phyloP scores from a whole-genome alignment of 2,329 filamentous ascomycete species.

The Amylocarpus encephaloides region DNA sequence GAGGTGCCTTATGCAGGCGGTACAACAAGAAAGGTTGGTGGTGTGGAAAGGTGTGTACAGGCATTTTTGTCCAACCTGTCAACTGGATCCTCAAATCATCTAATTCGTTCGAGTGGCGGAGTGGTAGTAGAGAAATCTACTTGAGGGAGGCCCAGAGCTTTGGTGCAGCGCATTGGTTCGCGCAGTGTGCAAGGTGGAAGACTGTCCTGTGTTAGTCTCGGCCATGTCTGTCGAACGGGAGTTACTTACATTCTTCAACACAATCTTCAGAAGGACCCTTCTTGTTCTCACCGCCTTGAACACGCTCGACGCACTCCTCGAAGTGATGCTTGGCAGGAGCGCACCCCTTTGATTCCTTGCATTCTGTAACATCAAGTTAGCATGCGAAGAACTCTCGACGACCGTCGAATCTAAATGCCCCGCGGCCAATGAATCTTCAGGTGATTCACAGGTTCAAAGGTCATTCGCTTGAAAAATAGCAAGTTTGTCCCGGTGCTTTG shows the following conservation, averaged over 20 bases:
- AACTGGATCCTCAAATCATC: slow-evolving; percentile 11
- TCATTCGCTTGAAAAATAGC: not conserved
- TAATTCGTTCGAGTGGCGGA: slow-evolving; percentile 14
- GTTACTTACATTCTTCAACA: slow-evolving; percentile 91
- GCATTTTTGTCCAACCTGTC: slow-evolving; percentile 3
- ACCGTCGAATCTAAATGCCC: not conserved
- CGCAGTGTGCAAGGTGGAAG: slow-evolving; percentile 98
- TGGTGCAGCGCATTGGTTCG: slow-evolving; percentile 83
- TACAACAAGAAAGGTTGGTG: slow-evolving; percentile 24
- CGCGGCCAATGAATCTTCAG: no score
- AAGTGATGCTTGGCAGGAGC: slow-evolving; percentile 92
- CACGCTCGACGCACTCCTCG: slow-evolving; percentile 95
- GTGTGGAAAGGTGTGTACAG: slow-evolving; percentile 23
- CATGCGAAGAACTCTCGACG: slow-evolving; percentile 11
- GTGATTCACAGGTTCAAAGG: not conserved
- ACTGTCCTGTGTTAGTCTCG: slow-evolving; percentile 47
- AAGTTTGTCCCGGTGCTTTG: not conserved
- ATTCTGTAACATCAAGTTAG: slow-evolving; percentile 54
- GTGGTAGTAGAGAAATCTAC: slow-evolving; percentile 46
- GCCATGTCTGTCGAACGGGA: not conserved
- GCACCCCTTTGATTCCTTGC: slow-evolving; percentile 80
- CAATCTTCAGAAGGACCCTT: slow-evolving; percentile 84
- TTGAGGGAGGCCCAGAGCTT: slow-evolving; percentile 92
- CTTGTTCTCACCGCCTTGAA: slow-evolving; percentile 66
- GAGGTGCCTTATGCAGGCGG: slow-evolving; percentile 21